Evolutionary conservation across 768 basidiomycete species (phyloP).

Genomic region (Panaeolus cyanescens): DNA sequence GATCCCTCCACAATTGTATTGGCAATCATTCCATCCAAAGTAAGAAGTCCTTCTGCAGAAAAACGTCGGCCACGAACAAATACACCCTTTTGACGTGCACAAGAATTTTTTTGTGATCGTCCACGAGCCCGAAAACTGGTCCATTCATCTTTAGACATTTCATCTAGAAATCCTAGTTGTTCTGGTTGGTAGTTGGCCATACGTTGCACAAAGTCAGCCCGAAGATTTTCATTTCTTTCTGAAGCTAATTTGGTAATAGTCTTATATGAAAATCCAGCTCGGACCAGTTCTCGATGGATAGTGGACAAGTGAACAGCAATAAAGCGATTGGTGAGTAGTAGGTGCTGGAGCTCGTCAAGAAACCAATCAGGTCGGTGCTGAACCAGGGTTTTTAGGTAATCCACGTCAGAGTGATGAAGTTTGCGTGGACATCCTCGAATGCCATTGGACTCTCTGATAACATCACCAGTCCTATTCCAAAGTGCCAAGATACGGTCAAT

Average conservation of each 20-base stretch:
- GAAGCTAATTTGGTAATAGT: constrained; percentile 29
- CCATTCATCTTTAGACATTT: constrained; percentile 29
- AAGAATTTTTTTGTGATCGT: neutral
- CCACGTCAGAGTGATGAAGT: neutral
- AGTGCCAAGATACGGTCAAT: neutral
- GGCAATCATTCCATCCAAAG: neutral
- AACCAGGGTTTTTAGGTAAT: neutral
- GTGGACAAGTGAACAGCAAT: constrained; percentile 31
- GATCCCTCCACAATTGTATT: constrained; percentile 28
- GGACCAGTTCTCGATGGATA: constrained; percentile 23
- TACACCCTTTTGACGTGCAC: neutral
- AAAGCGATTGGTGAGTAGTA: constrained; percentile 24
- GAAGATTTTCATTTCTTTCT: constrained; percentile 28
- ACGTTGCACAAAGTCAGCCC: constrained; percentile 18
- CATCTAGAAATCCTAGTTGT: constrained; percentile 14
- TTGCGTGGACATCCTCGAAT: neutral
- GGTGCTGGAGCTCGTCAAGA: constrained; percentile 27
- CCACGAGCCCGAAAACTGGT: neutral
- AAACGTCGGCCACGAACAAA: neutral
- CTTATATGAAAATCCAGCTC: constrained; percentile 21
- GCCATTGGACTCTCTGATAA: neutral
- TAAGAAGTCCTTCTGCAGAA: neutral
- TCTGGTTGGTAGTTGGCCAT: constrained; percentile 13
- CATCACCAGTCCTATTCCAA: constrained; percentile 7
- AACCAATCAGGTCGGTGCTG: constrained; percentile 23